Base-by-base conservation (phyloP, 2,329 filamentous ascomycete genomes). In the Fusarium sp. region DNA sequence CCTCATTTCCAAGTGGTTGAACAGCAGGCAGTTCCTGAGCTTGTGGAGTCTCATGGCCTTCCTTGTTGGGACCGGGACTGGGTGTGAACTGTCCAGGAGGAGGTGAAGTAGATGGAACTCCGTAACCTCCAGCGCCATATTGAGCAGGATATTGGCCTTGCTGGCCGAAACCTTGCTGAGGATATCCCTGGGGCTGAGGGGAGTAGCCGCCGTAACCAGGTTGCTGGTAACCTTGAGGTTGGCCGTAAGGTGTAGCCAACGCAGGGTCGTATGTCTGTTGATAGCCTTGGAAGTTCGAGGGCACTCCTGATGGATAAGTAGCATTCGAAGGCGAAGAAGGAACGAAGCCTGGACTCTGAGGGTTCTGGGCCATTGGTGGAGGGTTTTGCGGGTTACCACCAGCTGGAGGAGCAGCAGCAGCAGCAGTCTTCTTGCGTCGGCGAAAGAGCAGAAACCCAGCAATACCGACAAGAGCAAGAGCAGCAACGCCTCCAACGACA, bases 401-500 rank as follows among this genome's bases (percentile, higher is more conserved):
- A 28, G 67, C 41, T 31, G 52, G 50, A 15, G 71, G 28, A 13
- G 72, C 33, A 44, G 60, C 55, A 42, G 69, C 47, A n/a, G 66
- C 54, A 38, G 74, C 74, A 28, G 77, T 75, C 60, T 77, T 75
- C 54, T 74, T 80, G 42, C 72, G 76, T 28, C 79, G 79, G 23
- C 80, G 81, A 54, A 83, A 52, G 20, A 84, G 70, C 67, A 83
- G 80, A 72, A 82, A 84, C 37, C 76, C 74, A 11, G 71, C 79
- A 8, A 78, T 65, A 20, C 76, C 78, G 44, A 85, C 73, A n/a
- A 85, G 71, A 4, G 74, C 79, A 20, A 85, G 67, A 15, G 71
- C 78, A 1, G 73, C 80, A 5, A 83, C 78, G 13, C 83, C 83
- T n/a, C 83, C 83, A 11, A 85, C 81, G 4, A 79, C 77, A 28